phyloP scores from a whole-genome alignment of 805 yeast species.

The Dipodascus albidus region DNA sequence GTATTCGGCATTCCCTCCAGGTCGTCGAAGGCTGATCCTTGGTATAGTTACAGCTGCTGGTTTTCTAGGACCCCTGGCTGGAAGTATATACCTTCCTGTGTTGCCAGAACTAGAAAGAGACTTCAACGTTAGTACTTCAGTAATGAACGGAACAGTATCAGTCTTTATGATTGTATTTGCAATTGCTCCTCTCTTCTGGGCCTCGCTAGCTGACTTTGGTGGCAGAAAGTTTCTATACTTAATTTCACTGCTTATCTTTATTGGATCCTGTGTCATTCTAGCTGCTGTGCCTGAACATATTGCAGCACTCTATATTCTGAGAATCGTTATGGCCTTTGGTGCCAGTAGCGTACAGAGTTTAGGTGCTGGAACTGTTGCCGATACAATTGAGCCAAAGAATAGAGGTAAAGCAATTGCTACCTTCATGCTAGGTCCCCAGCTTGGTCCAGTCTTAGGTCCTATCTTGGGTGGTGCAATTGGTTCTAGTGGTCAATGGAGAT shows the following conservation, averaged over 20 bases:
- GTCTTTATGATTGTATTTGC: not conserved
- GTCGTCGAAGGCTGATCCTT: not conserved
- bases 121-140: not conserved
- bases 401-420: constrained; percentile 1
- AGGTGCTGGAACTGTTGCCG: not conserved
- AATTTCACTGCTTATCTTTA: not conserved
- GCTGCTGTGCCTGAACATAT: not conserved
- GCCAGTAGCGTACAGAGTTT: not conserved
- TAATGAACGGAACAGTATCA: not conserved
- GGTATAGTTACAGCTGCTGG: not conserved
- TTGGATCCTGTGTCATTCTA: not conserved
- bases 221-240: not conserved
- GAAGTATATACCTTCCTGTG: not conserved
- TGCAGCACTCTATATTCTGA: not conserved
- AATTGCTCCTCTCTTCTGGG: not conserved
- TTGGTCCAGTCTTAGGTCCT: constrained; percentile 40
- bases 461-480: constrained; percentile 42
- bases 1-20: not conserved
- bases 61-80: not conserved
- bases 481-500: constrained; percentile 39
- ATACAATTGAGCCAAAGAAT: not conserved
- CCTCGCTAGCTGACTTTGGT: not conserved
- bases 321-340: constrained; percentile 1
- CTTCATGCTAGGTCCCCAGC: not conserved
- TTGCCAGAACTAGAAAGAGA: not conserved